Base-by-base conservation (phyloP, 306 rosid species). In the Sicyos baderoa region DNA sequence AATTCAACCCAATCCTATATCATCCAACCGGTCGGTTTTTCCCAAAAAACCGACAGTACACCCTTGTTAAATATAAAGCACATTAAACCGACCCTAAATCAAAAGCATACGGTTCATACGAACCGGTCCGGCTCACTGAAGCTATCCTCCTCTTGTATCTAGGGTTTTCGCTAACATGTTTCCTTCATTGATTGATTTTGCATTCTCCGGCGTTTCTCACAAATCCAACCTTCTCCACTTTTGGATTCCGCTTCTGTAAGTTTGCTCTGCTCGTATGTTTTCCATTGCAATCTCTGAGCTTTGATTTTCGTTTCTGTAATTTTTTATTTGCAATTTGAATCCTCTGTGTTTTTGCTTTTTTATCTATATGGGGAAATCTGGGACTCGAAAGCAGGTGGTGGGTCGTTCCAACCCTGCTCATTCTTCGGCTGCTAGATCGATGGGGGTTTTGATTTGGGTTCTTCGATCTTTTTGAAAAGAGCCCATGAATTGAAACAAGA, bases 401-500 rank as follows among this genome's bases (percentile, higher is more conserved):
- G 87, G 89, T 75, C 85, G 67, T 80, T 76, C 90, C 11, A 88
- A 77, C 79, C 85, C 79, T 15, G 90, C 51, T n/a, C n/a, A n/a
- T 67, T 49, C 82, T 53, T 49, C 83, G 0, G 85, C 44, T 48
- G 87, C 83, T 63, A 80, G 72, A 72, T 73, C 84, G 14, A 63
- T 78, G 95, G 95, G 7, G 82, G 81, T 61, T 86, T 78, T 55
- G 96, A 90, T 52, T 73, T 85, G 78, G 96, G 88, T 75, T 79
- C 91, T 9, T 86, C 97, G 7, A 74, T 94, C 29, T 86, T 94
- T 82, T 71, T 90, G 84, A 94, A 88, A 79, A 79, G 92, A 72
- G 96, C 99, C 49, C 91, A 90, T 54, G 99, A 94, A 80, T 86
- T 94, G 69, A 90, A 90, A 76, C 96, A 90, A 50, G 97, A 94